Percentiles rank a stretch among this genome's conserved stretches.
Evolutionary conservation across 257 asterid species (phyloP).

Genomic region (Forsythia suspensa): DNA sequence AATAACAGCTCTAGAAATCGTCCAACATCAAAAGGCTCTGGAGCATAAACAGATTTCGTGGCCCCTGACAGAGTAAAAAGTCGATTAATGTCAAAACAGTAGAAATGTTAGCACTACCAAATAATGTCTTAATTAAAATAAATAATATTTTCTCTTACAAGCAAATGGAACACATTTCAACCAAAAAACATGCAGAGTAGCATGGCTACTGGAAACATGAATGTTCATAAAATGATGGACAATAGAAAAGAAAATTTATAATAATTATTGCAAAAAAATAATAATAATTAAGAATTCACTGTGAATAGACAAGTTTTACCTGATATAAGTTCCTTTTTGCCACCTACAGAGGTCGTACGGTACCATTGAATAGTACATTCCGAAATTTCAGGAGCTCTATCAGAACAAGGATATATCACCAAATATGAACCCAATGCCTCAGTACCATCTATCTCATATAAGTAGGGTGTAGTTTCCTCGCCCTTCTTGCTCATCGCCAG

Average conservation of each 20-base stretch:
- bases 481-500: constrained; percentile 69
- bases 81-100: neutral
- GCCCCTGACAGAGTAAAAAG: constrained; percentile 59
- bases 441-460: constrained; percentile 75
- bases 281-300: neutral
- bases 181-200: neutral
- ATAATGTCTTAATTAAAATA: neutral
- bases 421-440: constrained; percentile 82
- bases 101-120: neutral
- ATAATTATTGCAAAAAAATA: neutral
- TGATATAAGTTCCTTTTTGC: constrained; percentile 74
- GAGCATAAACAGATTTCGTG: constrained; percentile 80
- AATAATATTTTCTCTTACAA: neutral
- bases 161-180: neutral
- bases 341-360: constrained; percentile 65
- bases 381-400: constrained; percentile 53
- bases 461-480: constrained; percentile 29
- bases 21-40: constrained; percentile 95
- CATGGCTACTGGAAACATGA: neutral
- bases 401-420: constrained; percentile 59
- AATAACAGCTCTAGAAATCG: constrained; percentile 79
- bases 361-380: constrained; percentile 80
- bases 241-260: too few species aligned
- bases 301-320: constrained; percentile 36
- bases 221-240: neutral